Evolutionary conservation across 257 asterid genomes (phyloP), one percentile per base, ranked within the genome.

Genomic region (Anisodus tanguticus): DNA sequence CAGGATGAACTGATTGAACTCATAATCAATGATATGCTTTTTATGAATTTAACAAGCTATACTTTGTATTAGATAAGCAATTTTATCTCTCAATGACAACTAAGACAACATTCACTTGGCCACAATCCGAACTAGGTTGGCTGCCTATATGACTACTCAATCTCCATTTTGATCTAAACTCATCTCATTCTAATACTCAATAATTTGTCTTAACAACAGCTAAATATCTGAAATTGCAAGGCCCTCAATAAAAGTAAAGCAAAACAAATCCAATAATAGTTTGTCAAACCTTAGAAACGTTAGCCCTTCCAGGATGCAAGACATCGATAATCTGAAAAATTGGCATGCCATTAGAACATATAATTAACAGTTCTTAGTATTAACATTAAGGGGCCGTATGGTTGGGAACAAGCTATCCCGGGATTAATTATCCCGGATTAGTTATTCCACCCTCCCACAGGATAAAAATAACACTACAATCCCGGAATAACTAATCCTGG

Each of bases 231-330:
- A 51, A 76, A 17, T 49, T 76, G 45, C 63, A 76, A 26, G 8
- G 47, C 22, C 51, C 19, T 76, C 4, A 26, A 3, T 15, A 77
- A 76, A 13, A 39, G 1, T 41, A 69, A 60, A 41, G 3, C 11
- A 68, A 37, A 31, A 74, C 9, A 47, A 74, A 16, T 7, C 4
- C 7, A 70, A 15, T 15, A 37, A 53, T 26, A 13, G 64, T 6
- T 26, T 77, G 64, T 47, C 87, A 74, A 22, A 93, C 97, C 97
- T 91, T 93, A 11, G 95, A 91, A 26, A 91, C 97, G 80, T 93
- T 93, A 16, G 97, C 88, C 9, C 97, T 87, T 77, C 97, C 97
- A 0, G 97, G 97, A 84, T 93, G 97, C 83, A 93, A 84, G 17
- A 93, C 94, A 83, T 93, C 95, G 86, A 91, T 89, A 86, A 93